Percentiles rank a stretch among this genome's conserved stretches.
Conservation (phyloP, 768 basidiomycete species). For the Russula virescens region DNA sequence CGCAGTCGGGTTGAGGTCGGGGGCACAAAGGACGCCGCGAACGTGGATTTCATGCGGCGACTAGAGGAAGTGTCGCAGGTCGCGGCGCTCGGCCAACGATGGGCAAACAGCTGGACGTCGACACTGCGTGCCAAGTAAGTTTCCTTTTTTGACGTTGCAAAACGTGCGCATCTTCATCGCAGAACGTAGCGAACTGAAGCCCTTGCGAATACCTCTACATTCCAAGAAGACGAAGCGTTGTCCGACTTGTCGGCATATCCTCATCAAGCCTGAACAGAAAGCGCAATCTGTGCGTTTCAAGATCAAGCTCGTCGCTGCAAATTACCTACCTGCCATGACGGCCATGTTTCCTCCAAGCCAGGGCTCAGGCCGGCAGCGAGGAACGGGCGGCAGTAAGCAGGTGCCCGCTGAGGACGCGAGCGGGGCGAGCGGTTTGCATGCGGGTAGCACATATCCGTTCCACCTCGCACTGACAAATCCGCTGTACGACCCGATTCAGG, state of each 20-base stretch:
- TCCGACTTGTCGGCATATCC: conserved; percentile 87
- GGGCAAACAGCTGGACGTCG: conserved; percentile 73
- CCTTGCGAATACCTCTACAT: conserved; percentile 85
- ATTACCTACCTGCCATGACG: conserved; percentile 85
- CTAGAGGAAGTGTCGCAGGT: conserved; percentile 58
- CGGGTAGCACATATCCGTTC: conserved; percentile 81
- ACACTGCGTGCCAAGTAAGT: conserved; percentile 61
- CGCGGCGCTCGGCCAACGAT: conserved; percentile 70
- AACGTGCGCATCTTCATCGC: conserved; percentile 3
- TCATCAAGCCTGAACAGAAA: conserved; percentile 98
- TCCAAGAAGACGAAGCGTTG: conserved; percentile 96
- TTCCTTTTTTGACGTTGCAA: neutral
- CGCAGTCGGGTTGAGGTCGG: conserved; percentile 62
- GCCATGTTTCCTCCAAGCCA: conserved; percentile 56
- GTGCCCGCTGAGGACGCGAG: conserved; percentile 37
- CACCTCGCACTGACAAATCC: conserved; percentile 92
- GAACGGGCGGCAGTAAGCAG: conserved; percentile 32
- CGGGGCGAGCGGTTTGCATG: conserved; percentile 43
- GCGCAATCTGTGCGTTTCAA: conserved; percentile 92
- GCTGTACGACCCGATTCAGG: conserved; percentile 90
- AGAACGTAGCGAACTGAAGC: conserved; percentile 63
- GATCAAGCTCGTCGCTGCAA: conserved; percentile 94
- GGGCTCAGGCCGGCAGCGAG: conserved; percentile 31
- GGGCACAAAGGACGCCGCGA: conserved; percentile 50
- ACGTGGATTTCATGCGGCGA: conserved; percentile 64